These are phyloP conservation scores for Backusella sp. DNA, from an alignment of 192 early-diverging fungal species.

Conservation along the genomic window DNA sequence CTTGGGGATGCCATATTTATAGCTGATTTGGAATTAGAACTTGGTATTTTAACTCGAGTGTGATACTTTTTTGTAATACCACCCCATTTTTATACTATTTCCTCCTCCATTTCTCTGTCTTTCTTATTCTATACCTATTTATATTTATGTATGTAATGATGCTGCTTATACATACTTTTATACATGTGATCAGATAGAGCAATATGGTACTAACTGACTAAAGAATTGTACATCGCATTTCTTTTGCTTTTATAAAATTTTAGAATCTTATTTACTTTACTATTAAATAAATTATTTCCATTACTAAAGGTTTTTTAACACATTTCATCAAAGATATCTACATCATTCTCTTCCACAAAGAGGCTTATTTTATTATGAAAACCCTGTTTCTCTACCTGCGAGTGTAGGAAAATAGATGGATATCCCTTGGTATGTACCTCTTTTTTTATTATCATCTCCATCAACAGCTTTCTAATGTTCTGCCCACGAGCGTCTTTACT, in stretches of 20 bases:
- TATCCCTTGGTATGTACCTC: neutral
- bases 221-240: neutral
- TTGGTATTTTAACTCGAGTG: neutral
- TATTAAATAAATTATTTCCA: neutral
- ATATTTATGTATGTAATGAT: neutral
- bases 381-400: neutral
- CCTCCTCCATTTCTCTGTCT: neutral
- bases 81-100: neutral
- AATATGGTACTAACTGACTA: neutral
- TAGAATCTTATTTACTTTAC: neutral
- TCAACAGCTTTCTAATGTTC: neutral
- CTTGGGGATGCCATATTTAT: neutral
- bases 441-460: neutral
- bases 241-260: neutral
- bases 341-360: neutral
- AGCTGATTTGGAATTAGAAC: slow-evolving; percentile 2
- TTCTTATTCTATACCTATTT: neutral
- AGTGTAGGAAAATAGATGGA: neutral
- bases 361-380: neutral
- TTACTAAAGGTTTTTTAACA: neutral
- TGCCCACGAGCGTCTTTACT: neutral
- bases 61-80: neutral
- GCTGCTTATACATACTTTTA: neutral
- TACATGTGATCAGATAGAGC: neutral
- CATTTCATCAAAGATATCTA: neutral